Conservation (phyloP, 2,329 filamentous ascomycete species). For the Penicillium rolfsii region DNA sequence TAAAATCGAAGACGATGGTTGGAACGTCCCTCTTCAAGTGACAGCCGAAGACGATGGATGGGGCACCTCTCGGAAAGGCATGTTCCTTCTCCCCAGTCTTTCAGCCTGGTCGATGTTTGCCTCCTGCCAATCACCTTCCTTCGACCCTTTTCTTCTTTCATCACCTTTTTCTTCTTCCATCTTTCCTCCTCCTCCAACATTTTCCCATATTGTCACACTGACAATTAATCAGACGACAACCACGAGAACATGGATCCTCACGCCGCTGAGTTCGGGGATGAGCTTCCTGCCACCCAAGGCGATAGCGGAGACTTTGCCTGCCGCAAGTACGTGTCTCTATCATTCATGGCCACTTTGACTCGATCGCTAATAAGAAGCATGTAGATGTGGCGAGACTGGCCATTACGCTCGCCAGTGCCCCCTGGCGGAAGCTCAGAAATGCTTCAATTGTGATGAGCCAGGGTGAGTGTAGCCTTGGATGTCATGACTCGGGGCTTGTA, state of each 20-base stretch:
- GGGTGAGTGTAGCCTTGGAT: slow-evolving; percentile 32
- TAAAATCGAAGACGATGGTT: neutral
- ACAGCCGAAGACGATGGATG: neutral
- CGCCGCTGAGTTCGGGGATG: neutral
- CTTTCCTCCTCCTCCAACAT: neutral
- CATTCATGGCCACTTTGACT: neutral
- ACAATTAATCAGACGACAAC: neutral
- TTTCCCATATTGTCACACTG: neutral
- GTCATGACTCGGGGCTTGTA: neutral
- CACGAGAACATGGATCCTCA: slow-evolving; percentile 1
- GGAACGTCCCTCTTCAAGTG: neutral
- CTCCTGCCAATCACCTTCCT: neutral
- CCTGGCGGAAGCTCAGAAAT: slow-evolving; percentile 33
- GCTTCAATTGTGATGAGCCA: slow-evolving; percentile 53
- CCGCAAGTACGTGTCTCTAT: slow-evolving; percentile 39
- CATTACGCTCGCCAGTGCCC: slow-evolving; percentile 51
- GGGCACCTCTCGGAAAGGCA: neutral
- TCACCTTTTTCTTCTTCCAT: neutral
- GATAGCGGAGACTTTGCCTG: slow-evolving; percentile 33
- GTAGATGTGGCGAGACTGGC: slow-evolving; percentile 41
- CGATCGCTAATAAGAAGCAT: slow-evolving; percentile 15
- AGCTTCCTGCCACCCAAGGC: neutral
- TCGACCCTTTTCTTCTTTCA: neutral
- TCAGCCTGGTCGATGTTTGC: neutral
- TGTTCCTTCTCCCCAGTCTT: neutral